Evolutionary conservation across 345 rosid species (phyloP).

Genomic region (Cardamine resedifolia): DNA sequence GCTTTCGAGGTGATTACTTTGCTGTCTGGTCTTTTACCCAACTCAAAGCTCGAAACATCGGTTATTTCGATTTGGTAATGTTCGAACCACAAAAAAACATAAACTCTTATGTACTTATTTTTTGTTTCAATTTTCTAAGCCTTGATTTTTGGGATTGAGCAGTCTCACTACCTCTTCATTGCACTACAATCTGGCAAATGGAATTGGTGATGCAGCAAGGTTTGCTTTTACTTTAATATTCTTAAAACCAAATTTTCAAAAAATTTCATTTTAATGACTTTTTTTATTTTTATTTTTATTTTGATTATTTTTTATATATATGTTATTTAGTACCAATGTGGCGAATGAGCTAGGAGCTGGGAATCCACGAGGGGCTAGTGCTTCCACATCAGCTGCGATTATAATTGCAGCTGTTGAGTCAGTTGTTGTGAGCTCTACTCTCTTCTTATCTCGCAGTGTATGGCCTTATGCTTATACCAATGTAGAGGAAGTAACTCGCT

Average conservation of each 20-base stretch:
- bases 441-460: constrained; percentile 31
- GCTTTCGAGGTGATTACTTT: constrained; percentile 58
- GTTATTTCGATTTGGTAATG: constrained; percentile 57
- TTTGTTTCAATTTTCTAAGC: background rate
- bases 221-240: constrained; percentile 5
- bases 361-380: constrained; percentile 34
- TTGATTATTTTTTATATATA: too few relatives aligned
- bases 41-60: constrained; percentile 58
- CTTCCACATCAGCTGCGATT: constrained; percentile 31
- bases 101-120: background rate
- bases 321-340: constrained; percentile 33
- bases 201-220: constrained; percentile 42
- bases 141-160: background rate
- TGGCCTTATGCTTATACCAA: constrained; percentile 40
- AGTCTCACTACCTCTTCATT: constrained; percentile 38
- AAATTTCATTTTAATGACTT: background rate
- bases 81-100: background rate
- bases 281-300: background rate
- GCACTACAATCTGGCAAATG: constrained; percentile 36
- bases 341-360: constrained; percentile 43
- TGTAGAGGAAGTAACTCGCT: constrained; percentile 27
- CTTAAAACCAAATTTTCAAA: background rate
- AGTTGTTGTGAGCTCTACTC: constrained; percentile 29
- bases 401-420: constrained; percentile 38
- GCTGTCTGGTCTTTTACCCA: constrained; percentile 61